Conservation (phyloP, 306 rosid genomes). For the Lathyrus aphaca region DNA sequence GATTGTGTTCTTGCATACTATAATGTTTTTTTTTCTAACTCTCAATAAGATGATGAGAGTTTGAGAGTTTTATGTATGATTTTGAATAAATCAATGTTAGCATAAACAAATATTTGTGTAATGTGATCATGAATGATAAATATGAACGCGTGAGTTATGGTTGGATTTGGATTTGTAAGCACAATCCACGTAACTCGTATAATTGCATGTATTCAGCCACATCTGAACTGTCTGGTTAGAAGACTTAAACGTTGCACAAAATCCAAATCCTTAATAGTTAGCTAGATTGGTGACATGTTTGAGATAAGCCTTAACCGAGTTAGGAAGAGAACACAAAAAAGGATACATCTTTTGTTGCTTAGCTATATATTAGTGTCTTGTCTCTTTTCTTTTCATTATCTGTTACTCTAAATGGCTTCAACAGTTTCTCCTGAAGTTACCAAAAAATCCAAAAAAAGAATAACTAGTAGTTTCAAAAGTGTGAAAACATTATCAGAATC, state of each 20-base stretch:
- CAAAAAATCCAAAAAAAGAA: constrained; percentile 14
- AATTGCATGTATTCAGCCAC: too few species aligned
- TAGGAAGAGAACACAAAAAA: constrained; percentile 11
- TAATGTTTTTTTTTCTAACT: constrained; percentile 16
- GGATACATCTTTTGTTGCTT: neutral
- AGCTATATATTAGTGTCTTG: neutral
- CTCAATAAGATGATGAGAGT: constrained; percentile 48
- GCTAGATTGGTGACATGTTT: constrained; percentile 18
- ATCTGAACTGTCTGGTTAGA: too few species aligned
- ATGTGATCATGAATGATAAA: too few species aligned
- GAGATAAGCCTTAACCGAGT: constrained; percentile 22
- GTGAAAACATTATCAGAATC: constrained; percentile 49
- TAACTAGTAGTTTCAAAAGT: constrained; percentile 27
- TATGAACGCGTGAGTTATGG: too few species aligned
- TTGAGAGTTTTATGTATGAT: constrained; percentile 23
- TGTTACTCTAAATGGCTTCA: constrained; percentile 41
- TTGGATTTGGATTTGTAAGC: too few species aligned
- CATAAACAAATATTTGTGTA: neutral
- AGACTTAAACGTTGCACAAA: too few species aligned
- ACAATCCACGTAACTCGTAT: too few species aligned
- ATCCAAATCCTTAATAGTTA: neutral
- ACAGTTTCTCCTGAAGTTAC: neutral
- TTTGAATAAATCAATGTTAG: constrained; percentile 29
- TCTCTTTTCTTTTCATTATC: neutral
- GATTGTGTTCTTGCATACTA: constrained; percentile 23